These are phyloP conservation scores for Actinidia arguta DNA, from an alignment of 179 eudicot genomes.

Conservation along the genomic window DNA sequence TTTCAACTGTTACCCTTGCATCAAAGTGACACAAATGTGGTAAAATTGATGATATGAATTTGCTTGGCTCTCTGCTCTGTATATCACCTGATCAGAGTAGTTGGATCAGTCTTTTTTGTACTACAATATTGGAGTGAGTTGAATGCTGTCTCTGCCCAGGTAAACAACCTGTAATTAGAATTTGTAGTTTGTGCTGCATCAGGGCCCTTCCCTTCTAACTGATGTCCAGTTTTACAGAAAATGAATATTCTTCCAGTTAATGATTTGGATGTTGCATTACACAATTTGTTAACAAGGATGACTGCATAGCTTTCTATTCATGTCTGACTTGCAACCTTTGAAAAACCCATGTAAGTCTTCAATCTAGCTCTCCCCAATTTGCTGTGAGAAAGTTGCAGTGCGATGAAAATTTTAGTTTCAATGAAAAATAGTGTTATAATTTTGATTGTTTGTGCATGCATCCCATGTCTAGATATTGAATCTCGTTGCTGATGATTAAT, in stretches of 20 bases:
- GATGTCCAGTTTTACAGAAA: constrained; percentile 57
- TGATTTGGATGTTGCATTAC: constrained; percentile 95
- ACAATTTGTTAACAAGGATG: constrained; percentile 97
- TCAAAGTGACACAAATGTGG: too few species aligned
- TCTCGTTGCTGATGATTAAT: constrained; percentile 10
- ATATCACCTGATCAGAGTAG: too few species aligned
- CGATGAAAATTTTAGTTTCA: not conserved
- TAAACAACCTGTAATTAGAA: too few species aligned
- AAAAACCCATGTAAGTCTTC: constrained; percentile 87
- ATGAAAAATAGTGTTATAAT: not conserved
- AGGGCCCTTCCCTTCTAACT: not conserved
- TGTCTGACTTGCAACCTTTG: constrained; percentile 90
- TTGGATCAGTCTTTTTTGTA: too few species aligned
- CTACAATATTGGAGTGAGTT: too few species aligned
- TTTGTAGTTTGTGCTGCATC: too few species aligned
- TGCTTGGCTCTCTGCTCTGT: too few species aligned
- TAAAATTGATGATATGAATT: too few species aligned
- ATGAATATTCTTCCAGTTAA: constrained; percentile 99
- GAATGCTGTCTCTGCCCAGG: too few species aligned
- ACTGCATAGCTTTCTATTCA: constrained; percentile 88
- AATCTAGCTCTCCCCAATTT: constrained; percentile 1
- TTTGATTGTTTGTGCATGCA: not conserved
- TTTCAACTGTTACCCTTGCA: too few species aligned
- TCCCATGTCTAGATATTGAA: not conserved
- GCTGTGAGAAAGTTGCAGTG: not conserved